Evolutionary conservation across 768 basidiomycete species (phyloP), one percentile per base, ranked within the genome.

Genomic region (Tulasnella sp.): DNA sequence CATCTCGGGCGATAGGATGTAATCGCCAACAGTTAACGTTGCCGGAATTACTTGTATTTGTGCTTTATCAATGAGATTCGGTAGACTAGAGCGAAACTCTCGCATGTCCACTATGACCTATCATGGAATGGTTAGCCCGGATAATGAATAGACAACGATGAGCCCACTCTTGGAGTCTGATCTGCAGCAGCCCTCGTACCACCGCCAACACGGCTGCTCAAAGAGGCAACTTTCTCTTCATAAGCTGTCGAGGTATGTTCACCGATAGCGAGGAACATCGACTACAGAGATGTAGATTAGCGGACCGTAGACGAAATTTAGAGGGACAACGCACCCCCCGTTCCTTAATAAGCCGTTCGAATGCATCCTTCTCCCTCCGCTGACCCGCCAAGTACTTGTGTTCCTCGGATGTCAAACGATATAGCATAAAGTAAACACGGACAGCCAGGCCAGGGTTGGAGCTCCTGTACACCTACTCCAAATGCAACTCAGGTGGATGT

Each of bases 21-120:
- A 99, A 69, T 99, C 96, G 2, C 96, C 96, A 2, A 98, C 86
- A 0, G 86, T 90, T 60, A 99, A 72, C 0, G 93, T 98, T 0
- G 85, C 84, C 0, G 96, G 94, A n/a, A 92, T 74, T 39, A 97
- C 80, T 32, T 83, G 71, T 39, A 94, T 70, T 41, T 77, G 76
- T 0, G 87, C 77, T 0, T 87, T 90, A 64, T 98, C 91, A 6
- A 98, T 73, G 4, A 99, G 68, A 0, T 88, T 92, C 0, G 93
- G 96, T 8, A 99, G 71, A 0, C 90, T 81, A 2, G 94, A 97
- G 25, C 92, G 77, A 69, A 99, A 97, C 69, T 99, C 96, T 62
- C 94, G 81, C 79, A 97, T 84, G 68, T 98, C 96, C 21, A 97
- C 91, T 59, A 99, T 82, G 46, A 99, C 83, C 91, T 96, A 59